Evolutionary conservation across 2,329 filamentous ascomycete species (phyloP), one percentile per base, ranked within the genome.

Genomic region (Metarhizium album): DNA sequence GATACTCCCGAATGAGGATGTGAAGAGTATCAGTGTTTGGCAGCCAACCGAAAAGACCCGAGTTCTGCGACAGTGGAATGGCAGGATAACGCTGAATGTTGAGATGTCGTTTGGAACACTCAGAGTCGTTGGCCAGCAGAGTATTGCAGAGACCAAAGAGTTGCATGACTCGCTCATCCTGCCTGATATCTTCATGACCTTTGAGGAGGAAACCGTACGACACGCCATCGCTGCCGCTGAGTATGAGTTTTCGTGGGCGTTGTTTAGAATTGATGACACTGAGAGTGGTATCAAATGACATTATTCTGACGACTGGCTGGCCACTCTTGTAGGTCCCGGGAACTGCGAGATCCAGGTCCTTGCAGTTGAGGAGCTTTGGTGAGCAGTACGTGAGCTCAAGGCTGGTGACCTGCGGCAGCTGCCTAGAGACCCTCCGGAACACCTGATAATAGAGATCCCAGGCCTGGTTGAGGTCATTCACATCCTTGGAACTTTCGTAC

Each of bases 361-460:
- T 83, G 43, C 89, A 87, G 52, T 84, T 81, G 58, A 96, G 85
- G 45, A 99, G 78, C 65, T 91, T 93, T 3, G 94, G 94, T 18
- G 91, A 98, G 60, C 95, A 95, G 67, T 98, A 98, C 55, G 94
- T 89, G 59, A 99, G 75, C 68, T 98, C 94, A 42, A 99, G 78
- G 49, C 84, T 88, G 59, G 90, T 95, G 57, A 98, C 79, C 61
- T 97, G 93, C 3, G 90, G 90, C 46, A 98, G 72, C 68, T 99
- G 94, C 55, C 91, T 82, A 46, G 86, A 87, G 64, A 99, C 97
- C 64, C 94, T 87, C 54, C 90, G 83, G 81, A 98, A 98, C 1
- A 97, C 93, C 58, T 95, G 90, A 69, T 98, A 98, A 70, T 99
- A 99, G 14, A 98, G 79, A 68, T 99, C 94, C 93, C 93, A 99